These are phyloP conservation scores for Pseudocercospora fuligena DNA, from an alignment of 2,329 filamentous ascomycete genomes.

Conservation along the genomic window DNA sequence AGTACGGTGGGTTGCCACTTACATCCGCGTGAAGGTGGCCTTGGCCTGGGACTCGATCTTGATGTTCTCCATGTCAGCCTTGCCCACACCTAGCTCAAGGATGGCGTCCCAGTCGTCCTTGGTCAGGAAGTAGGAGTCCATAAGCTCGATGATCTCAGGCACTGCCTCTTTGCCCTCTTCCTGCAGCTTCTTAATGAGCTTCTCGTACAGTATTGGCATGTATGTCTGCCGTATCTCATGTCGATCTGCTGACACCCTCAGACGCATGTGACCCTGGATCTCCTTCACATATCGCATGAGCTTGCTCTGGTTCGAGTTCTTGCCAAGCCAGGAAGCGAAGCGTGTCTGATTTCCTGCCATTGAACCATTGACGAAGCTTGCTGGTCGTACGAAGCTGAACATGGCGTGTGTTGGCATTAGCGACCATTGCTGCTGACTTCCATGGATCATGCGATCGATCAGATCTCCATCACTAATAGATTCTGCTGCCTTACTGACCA, in stretches of 20 bases:
- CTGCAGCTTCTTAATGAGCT: slow-evolving; percentile 75
- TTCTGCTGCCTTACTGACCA: slow-evolving; percentile 85
- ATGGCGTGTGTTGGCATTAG: slow-evolving; percentile 96
- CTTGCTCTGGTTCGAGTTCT: slow-evolving; percentile 82
- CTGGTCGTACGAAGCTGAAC: slow-evolving; percentile 91
- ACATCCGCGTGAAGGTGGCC: slow-evolving; percentile 85
- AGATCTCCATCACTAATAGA: slow-evolving; percentile 97
- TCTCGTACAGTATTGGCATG: slow-evolving; percentile 83
- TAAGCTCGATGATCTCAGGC: slow-evolving; percentile 83
- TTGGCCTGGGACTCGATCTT: slow-evolving; percentile 87
- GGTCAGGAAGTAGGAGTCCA: slow-evolving; percentile 96
- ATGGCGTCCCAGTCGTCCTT: slow-evolving; percentile 94
- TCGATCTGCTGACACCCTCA: slow-evolving; percentile 85
- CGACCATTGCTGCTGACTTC: slow-evolving; percentile 96
- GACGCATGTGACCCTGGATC: slow-evolving; percentile 95
- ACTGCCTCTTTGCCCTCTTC: slow-evolving; percentile 81
- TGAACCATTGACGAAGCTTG: slow-evolving; percentile 83
- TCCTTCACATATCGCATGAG: slow-evolving; percentile 84
- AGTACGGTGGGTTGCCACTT: slow-evolving; percentile 51
- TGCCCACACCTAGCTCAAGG: slow-evolving; percentile 85
- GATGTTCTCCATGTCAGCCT: slow-evolving; percentile 75
- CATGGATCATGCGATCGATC: slow-evolving; percentile 97
- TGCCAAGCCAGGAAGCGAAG: slow-evolving; percentile 93
- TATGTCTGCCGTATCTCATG: slow-evolving; percentile 96
- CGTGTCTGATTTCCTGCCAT: slow-evolving; percentile 67